Percentiles rank a stretch among this genome's conserved stretches.
phyloP scores from a whole-genome alignment of 106 monocot genomes.

The Platanthera zijinensis region DNA sequence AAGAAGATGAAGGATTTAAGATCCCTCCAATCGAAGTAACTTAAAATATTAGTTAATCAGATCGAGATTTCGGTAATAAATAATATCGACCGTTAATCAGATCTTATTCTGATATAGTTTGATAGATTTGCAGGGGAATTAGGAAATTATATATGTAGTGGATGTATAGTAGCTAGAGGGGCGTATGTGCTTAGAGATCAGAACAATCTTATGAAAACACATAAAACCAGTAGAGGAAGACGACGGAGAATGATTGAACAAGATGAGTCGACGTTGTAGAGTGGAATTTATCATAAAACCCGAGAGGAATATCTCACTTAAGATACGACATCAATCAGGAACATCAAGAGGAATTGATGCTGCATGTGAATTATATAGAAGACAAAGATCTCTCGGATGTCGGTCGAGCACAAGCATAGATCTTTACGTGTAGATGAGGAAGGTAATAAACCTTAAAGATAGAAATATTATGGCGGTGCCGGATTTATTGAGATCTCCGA shows the following conservation, averaged over 20 bases:
- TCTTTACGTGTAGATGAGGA: not conserved
- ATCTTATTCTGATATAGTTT: not conserved
- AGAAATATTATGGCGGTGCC: not conserved
- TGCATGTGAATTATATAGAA: constrained; percentile 19
- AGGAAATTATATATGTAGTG: not conserved
- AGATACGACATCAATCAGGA: constrained; percentile 40
- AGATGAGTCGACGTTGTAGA: constrained; percentile 37
- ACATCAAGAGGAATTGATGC: constrained; percentile 18
- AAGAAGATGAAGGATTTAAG: too few relatives aligned
- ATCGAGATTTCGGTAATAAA: not conserved
- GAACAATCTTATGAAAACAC: constrained; percentile 40
- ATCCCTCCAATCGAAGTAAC: too few relatives aligned
- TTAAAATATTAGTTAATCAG: too few relatives aligned
- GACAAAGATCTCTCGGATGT: not conserved
- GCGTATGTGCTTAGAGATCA: not conserved
- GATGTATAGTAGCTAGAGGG: constrained; percentile 3
- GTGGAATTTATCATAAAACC: constrained; percentile 56
- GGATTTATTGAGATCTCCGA: not conserved
- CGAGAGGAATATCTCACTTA: constrained; percentile 39
- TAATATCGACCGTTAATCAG: not conserved
- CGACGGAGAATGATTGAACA: constrained; percentile 61
- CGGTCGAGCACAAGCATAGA: not conserved
- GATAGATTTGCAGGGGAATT: not conserved
- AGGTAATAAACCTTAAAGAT: not conserved
- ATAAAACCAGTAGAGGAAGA: constrained; percentile 77